phyloP scores from a whole-genome alignment of 371 early-diverging fungal species.

The Mortierella sp. region DNA sequence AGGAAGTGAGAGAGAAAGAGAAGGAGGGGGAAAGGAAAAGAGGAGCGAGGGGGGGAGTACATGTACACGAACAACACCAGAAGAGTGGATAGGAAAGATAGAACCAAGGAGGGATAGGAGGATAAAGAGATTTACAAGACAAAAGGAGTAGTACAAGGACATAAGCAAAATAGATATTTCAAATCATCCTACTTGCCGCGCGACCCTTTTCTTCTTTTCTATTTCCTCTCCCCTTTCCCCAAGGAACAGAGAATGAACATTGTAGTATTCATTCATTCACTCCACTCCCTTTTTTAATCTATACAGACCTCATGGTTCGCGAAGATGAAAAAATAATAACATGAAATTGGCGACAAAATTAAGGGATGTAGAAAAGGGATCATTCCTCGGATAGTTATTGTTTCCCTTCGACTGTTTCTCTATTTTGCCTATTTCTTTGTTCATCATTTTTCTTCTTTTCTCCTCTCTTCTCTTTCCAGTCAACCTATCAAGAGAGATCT shows the following conservation, averaged over 20 bases:
- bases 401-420: neutral
- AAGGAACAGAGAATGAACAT: constrained; percentile 8
- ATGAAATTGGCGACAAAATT: too few species aligned
- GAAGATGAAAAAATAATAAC: too few species aligned
- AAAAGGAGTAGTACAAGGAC: neutral
- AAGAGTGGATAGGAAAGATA: too few species aligned
- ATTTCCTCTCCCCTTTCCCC: neutral
- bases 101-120: too few species aligned
- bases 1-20: too few species aligned
- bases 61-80: too few species aligned
- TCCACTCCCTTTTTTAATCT: neutral
- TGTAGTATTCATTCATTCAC: neutral
- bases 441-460: neutral
- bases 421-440: constrained; percentile 6
- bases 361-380: too few species aligned
- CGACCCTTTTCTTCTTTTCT: neutral
- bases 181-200: constrained; percentile 5
- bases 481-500: neutral
- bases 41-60: neutral
- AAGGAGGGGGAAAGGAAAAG: too few species aligned
- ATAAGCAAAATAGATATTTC: too few species aligned
- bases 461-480: neutral
- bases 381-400: neutral
- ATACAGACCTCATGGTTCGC: too few species aligned
- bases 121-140: too few species aligned